Percentiles rank a stretch among this genome's conserved stretches.
Evolutionary conservation across 192 early-diverging fungal species (phyloP).

Genomic region (Backusella mclennaniae): DNA sequence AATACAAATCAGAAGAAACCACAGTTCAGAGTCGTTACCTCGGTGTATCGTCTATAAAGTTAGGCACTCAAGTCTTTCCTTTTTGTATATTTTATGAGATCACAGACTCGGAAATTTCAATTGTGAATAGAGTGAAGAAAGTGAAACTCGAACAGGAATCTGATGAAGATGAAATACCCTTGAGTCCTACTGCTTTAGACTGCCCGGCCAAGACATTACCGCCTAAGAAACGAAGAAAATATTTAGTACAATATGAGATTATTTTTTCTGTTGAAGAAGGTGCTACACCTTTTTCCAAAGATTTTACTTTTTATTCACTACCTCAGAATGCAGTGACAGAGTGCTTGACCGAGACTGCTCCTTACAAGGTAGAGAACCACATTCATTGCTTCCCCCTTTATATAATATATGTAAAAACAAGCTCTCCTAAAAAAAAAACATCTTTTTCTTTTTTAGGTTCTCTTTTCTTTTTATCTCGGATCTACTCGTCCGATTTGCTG

Average conservation of each 20-base stretch:
- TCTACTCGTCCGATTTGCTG: not conserved
- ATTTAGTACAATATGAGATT: constrained; percentile 5
- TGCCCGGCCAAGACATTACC: not conserved
- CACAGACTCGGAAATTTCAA: constrained; percentile 18
- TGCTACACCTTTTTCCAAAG: not conserved
- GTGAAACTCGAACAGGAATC: constrained; percentile 8
- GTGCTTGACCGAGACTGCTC: constrained; percentile 8
- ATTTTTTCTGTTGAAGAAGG: constrained; percentile 8
- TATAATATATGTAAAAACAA: not conserved
- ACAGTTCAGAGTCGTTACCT: constrained; percentile 9
- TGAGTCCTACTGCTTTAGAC: not conserved
- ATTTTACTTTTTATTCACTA: not conserved
- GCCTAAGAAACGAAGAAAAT: constrained; percentile 17
- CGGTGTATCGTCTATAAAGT: constrained; percentile 7
- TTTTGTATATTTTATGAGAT: constrained; percentile 20
- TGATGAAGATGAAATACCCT: constrained; percentile 7
- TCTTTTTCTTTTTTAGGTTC: not conserved
- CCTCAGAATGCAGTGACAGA: constrained; percentile 14
- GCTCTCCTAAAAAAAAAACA: not conserved
- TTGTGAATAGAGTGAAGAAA: constrained; percentile 8
- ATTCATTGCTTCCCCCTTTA: not conserved
- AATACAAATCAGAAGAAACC: not conserved
- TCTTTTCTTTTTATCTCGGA: constrained; percentile 12
- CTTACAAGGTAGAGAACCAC: constrained; percentile 4
- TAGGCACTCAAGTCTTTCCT: constrained; percentile 4